Evolutionary conservation across 768 basidiomycete species (phyloP).

Genomic region (Boletellus ananas): DNA sequence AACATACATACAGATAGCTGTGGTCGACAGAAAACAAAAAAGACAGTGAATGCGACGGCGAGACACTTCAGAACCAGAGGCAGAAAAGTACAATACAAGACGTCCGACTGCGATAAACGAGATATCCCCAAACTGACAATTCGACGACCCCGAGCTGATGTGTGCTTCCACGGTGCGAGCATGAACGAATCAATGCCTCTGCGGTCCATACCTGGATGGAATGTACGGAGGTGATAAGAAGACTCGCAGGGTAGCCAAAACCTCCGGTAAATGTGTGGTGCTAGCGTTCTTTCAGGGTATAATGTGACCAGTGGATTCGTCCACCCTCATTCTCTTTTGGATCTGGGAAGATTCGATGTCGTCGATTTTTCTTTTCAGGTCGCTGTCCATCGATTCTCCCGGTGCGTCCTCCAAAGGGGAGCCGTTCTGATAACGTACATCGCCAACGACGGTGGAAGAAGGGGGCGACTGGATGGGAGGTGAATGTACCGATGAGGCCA

Average conservation of each 20-base stretch:
- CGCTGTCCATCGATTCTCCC: conserved; percentile 46
- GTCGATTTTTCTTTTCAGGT: conserved; percentile 59
- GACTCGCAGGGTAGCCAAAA: conserved; percentile 21
- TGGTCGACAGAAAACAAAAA: conserved; percentile 12
- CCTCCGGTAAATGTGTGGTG: conserved; percentile 19
- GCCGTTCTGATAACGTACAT: conserved; percentile 32
- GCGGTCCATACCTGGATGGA: conserved; percentile 28
- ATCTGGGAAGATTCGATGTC: conserved; percentile 49
- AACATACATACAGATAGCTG: conserved; percentile 36
- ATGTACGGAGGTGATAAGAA: conserved; percentile 20
- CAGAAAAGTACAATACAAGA: conserved; percentile 34
- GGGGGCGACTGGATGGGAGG: conserved; percentile 56
- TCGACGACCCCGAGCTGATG: conserved; percentile 28
- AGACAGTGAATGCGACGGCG: background rate
- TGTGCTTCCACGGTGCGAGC: conserved; percentile 29
- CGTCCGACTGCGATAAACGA: conserved; percentile 31
- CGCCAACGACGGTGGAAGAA: conserved; percentile 33
- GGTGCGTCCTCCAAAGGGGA: conserved; percentile 38
- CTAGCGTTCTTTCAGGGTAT: conserved; percentile 49
- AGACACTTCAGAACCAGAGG: conserved; percentile 15
- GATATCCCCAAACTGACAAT: conserved; percentile 33
- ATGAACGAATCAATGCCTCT: conserved; percentile 25
- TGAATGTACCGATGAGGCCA: conserved; percentile 40
- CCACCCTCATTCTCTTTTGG: conserved; percentile 73
- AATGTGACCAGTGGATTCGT: conserved; percentile 43